Percentiles rank a stretch among this genome's conserved stretches.
phyloP scores from a whole-genome alignment of 2,329 filamentous ascomycete species.

The Pseudogymnoascus verrucosus region DNA sequence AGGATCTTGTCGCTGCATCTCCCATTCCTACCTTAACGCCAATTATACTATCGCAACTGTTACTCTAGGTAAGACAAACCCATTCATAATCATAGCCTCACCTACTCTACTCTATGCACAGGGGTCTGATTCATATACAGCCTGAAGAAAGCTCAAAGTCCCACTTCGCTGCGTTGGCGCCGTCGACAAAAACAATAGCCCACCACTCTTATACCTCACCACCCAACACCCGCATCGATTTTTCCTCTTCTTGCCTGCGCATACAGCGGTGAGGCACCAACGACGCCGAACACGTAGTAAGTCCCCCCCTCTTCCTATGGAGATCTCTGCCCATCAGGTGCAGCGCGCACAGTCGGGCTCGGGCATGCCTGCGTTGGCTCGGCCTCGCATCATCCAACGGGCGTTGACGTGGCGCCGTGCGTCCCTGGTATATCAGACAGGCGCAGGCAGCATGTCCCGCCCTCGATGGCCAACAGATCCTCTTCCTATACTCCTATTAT shows the following conservation, averaged over 20 bases:
- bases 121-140: neutral
- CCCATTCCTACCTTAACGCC: conserved; percentile 2
- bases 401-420: conserved; percentile 8
- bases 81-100: neutral
- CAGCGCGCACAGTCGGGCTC: neutral
- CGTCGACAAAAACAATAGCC: conserved; percentile 1
- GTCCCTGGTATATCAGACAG: conserved; percentile 6
- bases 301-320: neutral
- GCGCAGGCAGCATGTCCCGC: neutral
- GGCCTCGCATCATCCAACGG: neutral
- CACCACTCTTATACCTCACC: conserved; percentile 7
- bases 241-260: neutral
- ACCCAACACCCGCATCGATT: conserved; percentile 1
- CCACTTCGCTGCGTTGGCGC: conserved; percentile 10
- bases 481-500: neutral
- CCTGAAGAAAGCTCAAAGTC: neutral
- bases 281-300: conserved; percentile 7
- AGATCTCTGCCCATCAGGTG: neutral
- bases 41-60: neutral
- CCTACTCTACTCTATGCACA: neutral
- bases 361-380: conserved; percentile 5
- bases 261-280: conserved; percentile 9
- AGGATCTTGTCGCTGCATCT: neutral
- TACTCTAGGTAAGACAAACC: neutral
- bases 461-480: conserved; percentile 2